phyloP scores from a whole-genome alignment of 768 basidiomycete genomes.

The Xerocomus potaroensis region DNA sequence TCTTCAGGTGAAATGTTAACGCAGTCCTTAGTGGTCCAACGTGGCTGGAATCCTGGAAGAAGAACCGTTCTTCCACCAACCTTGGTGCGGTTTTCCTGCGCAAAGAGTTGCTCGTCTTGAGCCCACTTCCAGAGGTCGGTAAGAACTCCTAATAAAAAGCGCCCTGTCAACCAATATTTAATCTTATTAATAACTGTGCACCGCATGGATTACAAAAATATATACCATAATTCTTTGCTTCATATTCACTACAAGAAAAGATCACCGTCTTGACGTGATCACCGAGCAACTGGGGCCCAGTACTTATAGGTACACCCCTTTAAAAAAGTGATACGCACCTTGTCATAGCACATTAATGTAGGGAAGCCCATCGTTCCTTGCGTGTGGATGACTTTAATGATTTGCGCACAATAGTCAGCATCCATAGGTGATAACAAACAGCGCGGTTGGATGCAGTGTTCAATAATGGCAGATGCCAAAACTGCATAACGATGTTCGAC shows the following conservation, averaged over 20 bases:
- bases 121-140: slow-evolving; percentile 79
- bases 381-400: slow-evolving; percentile 83
- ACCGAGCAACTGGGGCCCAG: slow-evolving; percentile 60
- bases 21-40: slow-evolving; percentile 42
- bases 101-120: slow-evolving; percentile 65
- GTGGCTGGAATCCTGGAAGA: slow-evolving; percentile 68
- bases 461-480: slow-evolving; percentile 64
- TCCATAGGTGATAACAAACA: slow-evolving; percentile 95
- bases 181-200: neutral
- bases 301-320: slow-evolving; percentile 1
- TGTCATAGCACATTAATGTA: slow-evolving; percentile 81
- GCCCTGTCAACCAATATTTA: slow-evolving; percentile 46
- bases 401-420: slow-evolving; percentile 89
- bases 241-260: slow-evolving; percentile 93
- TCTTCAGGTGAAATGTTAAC: slow-evolving; percentile 41
- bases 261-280: slow-evolving; percentile 81
- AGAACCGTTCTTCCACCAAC: slow-evolving; percentile 53
- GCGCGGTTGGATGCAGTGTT: slow-evolving; percentile 91
- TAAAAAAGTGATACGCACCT: slow-evolving; percentile 39
- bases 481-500: slow-evolving; percentile 37
- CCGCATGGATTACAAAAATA: neutral
- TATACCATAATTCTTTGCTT: slow-evolving; percentile 90
- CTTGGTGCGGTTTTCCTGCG: slow-evolving; percentile 67
- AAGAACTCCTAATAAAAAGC: slow-evolving; percentile 79
- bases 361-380: slow-evolving; percentile 89